These are phyloP conservation scores for Cunninghamia lanceolata DNA, from an alignment of 75 land plant species.

Conservation along the genomic window DNA sequence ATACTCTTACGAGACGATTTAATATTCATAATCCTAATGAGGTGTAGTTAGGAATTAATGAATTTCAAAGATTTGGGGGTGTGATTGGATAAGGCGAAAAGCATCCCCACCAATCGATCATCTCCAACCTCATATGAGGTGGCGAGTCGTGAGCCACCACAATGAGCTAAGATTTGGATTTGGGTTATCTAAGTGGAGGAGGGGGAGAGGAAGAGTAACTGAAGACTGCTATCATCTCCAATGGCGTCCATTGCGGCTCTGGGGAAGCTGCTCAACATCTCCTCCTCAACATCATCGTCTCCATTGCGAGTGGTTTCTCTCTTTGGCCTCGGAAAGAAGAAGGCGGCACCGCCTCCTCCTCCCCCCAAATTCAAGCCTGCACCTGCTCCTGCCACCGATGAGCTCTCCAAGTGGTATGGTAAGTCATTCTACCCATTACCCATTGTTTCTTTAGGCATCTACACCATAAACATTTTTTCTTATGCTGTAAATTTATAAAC, in stretches of 20 bases:
- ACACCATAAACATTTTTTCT: no score
- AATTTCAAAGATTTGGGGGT: background rate
- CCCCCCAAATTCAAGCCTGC: conserved; percentile 26
- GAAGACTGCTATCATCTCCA: background rate
- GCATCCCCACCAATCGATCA: background rate
- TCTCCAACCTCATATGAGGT: background rate
- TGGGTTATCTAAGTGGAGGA: background rate
- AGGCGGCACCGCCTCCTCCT: conserved; percentile 35
- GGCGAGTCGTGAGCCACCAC: background rate
- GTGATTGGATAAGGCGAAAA: background rate
- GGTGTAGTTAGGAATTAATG: background rate
- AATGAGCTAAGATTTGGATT: background rate
- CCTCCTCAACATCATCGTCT: background rate
- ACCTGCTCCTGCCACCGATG: conserved; percentile 60
- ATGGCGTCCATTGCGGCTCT: conserved; percentile 2
- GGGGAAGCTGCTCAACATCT: background rate
- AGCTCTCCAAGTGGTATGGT: conserved; percentile 99
- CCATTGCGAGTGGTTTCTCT: conserved; percentile 56
- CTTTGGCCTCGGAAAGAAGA: conserved; percentile 62
- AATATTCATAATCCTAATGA: background rate
- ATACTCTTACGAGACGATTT: no score
- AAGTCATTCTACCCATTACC: no score
- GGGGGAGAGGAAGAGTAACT: background rate
- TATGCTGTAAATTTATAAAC: background rate
- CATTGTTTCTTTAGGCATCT: no score